Base-by-base conservation (phyloP, 345 rosid species). In the Ailanthus altissimus region DNA sequence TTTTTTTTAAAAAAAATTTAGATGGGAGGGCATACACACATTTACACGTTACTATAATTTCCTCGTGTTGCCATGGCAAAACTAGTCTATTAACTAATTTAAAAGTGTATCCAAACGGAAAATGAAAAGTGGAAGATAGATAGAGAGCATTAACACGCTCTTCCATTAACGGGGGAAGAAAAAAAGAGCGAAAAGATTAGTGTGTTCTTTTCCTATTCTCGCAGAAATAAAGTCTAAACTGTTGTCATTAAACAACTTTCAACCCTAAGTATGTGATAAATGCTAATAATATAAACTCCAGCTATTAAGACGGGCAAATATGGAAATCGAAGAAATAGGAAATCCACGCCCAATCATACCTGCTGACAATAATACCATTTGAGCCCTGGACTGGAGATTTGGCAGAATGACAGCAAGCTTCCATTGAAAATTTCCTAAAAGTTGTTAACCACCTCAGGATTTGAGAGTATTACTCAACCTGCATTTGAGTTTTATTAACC, bases 401-500 rank as follows among this genome's bases (percentile, higher is more conserved):
- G 75, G 40, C 6, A 54, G 9, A 16, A 11, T 32, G 5, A 21
- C 38, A 0, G 38, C 28, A 11, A 59, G 28, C 23, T 73, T 26
- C 26, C 76, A 46, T 45, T 1, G 56, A n/a, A 45, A 47, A 25
- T 25, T 21, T 57, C 57, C 5, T 10, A 20, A 20, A 8, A 36
- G 50, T 38, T 21, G n/a, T 58, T 77, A 88, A 51, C 87, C 83
- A 36, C 89, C 83, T 74, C 86, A 86, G 0, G 93, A 79, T 77
- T 86, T 88, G 46, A 90, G 84, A 14, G 91, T 82, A 75, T 83
- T 90, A 75, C 93, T 84, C 84, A 90, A 81, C 93, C 93, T 90
- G 86, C 85, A 80, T 50, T 70, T 23, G 38, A 72, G 73, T 70
- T 42, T 56, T 32, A 8, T 76, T 47, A 20, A 49, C 47, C 28